Conservation (phyloP, 2,329 filamentous ascomycete genomes). For the Fusarium oligoseptatum region DNA sequence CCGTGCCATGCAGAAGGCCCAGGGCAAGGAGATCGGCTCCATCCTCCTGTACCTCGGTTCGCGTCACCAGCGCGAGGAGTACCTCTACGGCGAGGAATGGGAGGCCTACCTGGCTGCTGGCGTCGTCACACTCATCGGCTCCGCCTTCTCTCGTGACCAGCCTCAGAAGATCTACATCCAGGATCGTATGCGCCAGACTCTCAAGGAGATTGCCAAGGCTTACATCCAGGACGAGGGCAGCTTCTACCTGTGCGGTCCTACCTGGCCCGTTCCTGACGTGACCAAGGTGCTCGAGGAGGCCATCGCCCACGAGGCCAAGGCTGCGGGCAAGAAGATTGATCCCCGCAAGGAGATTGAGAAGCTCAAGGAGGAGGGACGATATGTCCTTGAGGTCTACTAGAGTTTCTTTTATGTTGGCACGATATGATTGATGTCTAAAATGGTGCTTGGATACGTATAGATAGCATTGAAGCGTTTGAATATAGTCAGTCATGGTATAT, state of each 20-base stretch:
- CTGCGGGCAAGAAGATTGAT: constrained; percentile 83
- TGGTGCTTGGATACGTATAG: constrained; percentile 37
- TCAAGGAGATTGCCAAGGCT: constrained; percentile 84
- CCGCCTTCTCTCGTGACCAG: constrained; percentile 97
- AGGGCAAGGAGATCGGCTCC: constrained; percentile 92
- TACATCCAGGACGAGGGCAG: constrained; percentile 90
- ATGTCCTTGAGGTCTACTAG: constrained; percentile 97
- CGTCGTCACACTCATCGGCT: constrained; percentile 92
- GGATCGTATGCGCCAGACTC: constrained; percentile 93
- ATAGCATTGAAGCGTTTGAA: constrained; percentile 45
- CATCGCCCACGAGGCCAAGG: constrained; percentile 80
- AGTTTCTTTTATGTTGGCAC: constrained; percentile 9
- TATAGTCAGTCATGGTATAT: constrained; percentile 15
- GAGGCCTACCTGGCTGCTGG: constrained; percentile 97
- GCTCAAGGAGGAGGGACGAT: constrained; percentile 93
- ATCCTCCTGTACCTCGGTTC: constrained; percentile 97
- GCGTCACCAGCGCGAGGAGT: constrained; percentile 97
- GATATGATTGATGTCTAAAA: constrained; percentile 35
- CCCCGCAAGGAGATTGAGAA: constrained; percentile 93
- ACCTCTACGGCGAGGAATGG: constrained; percentile 99
- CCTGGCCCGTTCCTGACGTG: constrained; percentile 98
- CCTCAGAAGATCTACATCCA: constrained; percentile 99
- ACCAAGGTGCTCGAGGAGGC: constrained; percentile 95
- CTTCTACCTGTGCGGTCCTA: constrained; percentile 98
- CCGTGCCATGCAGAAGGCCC: constrained; percentile 97